Evolutionary conservation across 139 green algal species (phyloP).

Genomic region (Astrephomene gubernaculifera): DNA sequence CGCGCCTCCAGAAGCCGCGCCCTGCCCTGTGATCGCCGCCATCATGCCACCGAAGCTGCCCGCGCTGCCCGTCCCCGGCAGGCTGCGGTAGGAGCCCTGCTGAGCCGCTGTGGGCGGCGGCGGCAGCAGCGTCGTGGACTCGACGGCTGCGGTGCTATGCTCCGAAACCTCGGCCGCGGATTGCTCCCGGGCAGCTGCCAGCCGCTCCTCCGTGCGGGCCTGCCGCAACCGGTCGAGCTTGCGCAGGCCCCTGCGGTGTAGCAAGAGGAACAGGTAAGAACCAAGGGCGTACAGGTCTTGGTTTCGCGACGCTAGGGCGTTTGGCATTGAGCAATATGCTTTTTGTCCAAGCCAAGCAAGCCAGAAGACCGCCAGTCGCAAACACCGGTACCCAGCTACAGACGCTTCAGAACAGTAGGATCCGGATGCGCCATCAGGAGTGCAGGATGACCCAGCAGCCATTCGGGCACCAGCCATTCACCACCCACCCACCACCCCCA

Average conservation of each 20-base stretch:
- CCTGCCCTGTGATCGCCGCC: no score
- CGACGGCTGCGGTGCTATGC: not conserved
- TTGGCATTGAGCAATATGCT: no score
- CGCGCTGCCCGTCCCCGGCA: not conserved
- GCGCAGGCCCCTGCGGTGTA: constrained; percentile 20
- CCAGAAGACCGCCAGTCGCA: not conserved
- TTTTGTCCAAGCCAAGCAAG: not conserved
- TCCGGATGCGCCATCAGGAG: not conserved
- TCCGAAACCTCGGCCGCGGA: not conserved
- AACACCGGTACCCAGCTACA: no score
- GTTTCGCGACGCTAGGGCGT: no score
- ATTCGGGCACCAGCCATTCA: not conserved
- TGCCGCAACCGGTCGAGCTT: constrained; percentile 35
- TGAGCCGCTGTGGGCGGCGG: not conserved
- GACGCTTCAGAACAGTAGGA: no score
- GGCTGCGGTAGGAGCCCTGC: not conserved
- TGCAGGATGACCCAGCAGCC: not conserved
- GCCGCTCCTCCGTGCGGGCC: constrained; percentile 2
- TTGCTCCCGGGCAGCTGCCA: not conserved
- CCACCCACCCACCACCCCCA: not conserved
- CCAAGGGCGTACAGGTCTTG: not conserved
- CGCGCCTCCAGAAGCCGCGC: no score
- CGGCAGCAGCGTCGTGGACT: not conserved
- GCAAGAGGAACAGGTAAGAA: not conserved
- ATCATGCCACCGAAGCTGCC: not conserved